Base-by-base conservation (phyloP, 257 asterid species). In the Lavandula angustifolia region DNA sequence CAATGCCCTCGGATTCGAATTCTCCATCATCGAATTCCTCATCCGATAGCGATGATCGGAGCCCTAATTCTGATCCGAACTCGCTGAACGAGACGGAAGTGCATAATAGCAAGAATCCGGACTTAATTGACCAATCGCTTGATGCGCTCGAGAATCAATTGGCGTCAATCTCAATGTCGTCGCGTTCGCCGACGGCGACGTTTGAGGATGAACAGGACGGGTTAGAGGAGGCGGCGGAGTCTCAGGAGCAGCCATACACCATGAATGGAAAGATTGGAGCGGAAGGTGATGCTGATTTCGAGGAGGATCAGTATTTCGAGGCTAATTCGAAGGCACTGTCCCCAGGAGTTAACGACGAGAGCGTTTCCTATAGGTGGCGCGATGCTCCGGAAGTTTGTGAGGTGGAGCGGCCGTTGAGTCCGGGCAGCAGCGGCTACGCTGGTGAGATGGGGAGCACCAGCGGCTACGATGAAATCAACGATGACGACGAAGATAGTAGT, bases 401-500 rank as follows among this genome's bases (percentile, higher is more conserved):
- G 72, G 66, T 47, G 57, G 95, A 78, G 66, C 85, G 71, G 74
- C 83, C 82, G 48, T 54, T 82, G 71, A 94, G 96, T 70, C 95
- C 96, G 33, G 84, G 95, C 67, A 94, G 99, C 75, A 90, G 97
- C 62, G 99, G 96, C 10, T 94, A 94, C 68, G 97, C 95, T 2
- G 99, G 89, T 27, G 99, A 83, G 81, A 83, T 79, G 78, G 99
- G 99, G 57, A 94, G 97, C 79, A 87, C 91, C 70, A 90, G 92
- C 59, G 87, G 83, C 49, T 78, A 78, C 17, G 85, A 77, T 70
- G 88, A 82, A 58, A 84, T 81, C 27, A 84, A 80, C 69, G 84
- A 82, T 42, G 87, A 77, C 8, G 84, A 74, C 69, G 84, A 78
- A 50, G 72, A 70, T 33, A 59, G 29, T 7, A 74, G 66, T 50